Base-by-base conservation (phyloP, 1,284 basidiomycete genomes). In the Cutaneotrichosporon dermatis region DNA sequence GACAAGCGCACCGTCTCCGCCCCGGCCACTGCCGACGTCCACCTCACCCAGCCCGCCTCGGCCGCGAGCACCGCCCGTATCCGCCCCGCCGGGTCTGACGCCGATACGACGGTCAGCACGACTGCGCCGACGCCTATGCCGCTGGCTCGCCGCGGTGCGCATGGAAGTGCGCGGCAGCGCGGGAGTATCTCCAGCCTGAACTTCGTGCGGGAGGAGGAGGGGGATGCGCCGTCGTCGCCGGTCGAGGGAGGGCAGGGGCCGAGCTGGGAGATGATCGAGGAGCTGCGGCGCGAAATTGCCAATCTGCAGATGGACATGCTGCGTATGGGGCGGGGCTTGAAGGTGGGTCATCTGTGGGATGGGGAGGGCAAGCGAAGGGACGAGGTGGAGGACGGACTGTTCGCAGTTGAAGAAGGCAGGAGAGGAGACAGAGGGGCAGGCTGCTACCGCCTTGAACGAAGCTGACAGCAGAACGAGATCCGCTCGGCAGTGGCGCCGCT, bases 231-330 rank as follows among this genome's bases (percentile, higher is more conserved):
- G 10, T 4, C 12, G 37, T 5, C 13, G 4, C 36, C 49, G 8
- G 10, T n/a, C 9, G 11, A n/a, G 36, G 1, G 46, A 39, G 25
- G 25, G 25, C 25, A 25, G n/a, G 46, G 40, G 41, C 54, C 54
- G 16, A 46, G 40, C 42, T 64, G 42, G 61, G 54, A 58, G 13
- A 52, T 51, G 10, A 51, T 55, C 45, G 67, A 66, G 43, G 61
- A 66, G 59, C 52, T 70, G 59, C 57, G 63, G 1, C 60, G 60
- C 48, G 68, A 70, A 55, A 65, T 73, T 41, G 63, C 61, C 6
- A 66, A 68, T 51, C 55, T 73, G 49, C 69, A 71, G 50, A 34
- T 73, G 36, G 69, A 73, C 58, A 71, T 73, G 69, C 55, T 73
- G 16, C 58, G 69, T 40, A 71, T 73, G 71, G 63, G 66, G 5